phyloP scores from a whole-genome alignment of 495 filamentous ascomycete genomes.

The Aeminium ludgeri region DNA sequence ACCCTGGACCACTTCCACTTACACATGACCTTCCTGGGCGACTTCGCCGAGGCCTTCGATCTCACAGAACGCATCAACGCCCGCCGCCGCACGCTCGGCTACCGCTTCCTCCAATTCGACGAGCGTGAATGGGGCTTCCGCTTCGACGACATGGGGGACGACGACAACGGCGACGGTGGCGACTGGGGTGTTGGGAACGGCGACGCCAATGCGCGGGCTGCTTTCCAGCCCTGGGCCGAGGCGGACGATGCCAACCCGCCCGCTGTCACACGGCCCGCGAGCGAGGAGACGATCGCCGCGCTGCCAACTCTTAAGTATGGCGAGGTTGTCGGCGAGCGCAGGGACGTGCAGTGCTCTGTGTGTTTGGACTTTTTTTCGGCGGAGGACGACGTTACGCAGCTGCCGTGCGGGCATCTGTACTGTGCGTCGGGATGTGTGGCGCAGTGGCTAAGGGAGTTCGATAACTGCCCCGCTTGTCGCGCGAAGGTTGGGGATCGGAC shows the following conservation, averaged over 20 bases:
- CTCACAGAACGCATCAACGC: slow-evolving; percentile 1
- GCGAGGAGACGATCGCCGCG: neutral
- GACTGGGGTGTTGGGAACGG: neutral
- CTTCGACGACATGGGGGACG: slow-evolving; percentile 5
- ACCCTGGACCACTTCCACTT: slow-evolving; percentile 4
- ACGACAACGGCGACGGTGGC: neutral
- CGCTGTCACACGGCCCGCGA: neutral
- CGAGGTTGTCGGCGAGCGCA: neutral
- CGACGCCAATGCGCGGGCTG: too few relatives aligned
- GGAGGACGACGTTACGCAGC: neutral
- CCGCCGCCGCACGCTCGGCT: neutral
- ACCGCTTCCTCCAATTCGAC: slow-evolving; percentile 4
- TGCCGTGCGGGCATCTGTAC: slow-evolving; percentile 9
- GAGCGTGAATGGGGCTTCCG: slow-evolving; percentile 5
- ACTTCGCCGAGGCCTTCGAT: neutral
- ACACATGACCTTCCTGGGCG: neutral
- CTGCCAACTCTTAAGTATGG: neutral
- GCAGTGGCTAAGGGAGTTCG: neutral
- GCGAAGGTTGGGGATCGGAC: neutral
- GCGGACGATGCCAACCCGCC: slow-evolving; percentile 1
- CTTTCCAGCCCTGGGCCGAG: neutral
- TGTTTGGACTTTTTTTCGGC: slow-evolving; percentile 2
- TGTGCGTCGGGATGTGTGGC: neutral
- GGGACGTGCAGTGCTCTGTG: neutral
- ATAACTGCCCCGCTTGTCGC: slow-evolving; percentile 3